Evolutionary conservation across 345 rosid species (phyloP).

Genomic region (Citrus inodora): DNA sequence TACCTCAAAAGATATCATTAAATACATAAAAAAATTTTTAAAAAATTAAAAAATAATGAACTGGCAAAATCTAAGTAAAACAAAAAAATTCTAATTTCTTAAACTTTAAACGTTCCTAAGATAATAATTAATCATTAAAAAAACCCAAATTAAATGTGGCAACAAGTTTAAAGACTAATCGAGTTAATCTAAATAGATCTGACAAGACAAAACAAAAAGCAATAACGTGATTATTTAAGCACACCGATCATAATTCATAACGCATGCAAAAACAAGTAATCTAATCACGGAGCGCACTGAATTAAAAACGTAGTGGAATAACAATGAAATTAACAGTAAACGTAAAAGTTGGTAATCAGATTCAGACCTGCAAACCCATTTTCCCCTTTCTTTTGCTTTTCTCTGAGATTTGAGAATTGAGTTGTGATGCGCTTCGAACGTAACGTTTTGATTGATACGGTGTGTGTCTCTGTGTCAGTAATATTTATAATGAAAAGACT

Average conservation of each 20-base stretch:
- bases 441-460: background rate
- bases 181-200: background rate
- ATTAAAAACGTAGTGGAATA: background rate
- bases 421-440: background rate
- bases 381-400: background rate
- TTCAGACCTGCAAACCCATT: constrained; percentile 13
- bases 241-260: background rate
- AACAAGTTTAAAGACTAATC: background rate
- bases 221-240: background rate
- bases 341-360: background rate
- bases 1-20: background rate
- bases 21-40: background rate
- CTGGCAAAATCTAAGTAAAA: background rate
- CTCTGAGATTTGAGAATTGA: too few species aligned
- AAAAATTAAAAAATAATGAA: background rate
- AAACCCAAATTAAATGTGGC: background rate
- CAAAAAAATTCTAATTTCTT: background rate
- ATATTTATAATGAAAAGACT: too few species aligned
- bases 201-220: background rate
- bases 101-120: background rate
- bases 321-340: too few species aligned
- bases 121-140: too few species aligned
- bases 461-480: background rate
- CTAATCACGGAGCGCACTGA: background rate
- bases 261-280: background rate